Evolutionary conservation across 2,329 filamentous ascomycete species (phyloP), one percentile per base, ranked within the genome.

Genomic region (Cephalotrichum gorgonifer): DNA sequence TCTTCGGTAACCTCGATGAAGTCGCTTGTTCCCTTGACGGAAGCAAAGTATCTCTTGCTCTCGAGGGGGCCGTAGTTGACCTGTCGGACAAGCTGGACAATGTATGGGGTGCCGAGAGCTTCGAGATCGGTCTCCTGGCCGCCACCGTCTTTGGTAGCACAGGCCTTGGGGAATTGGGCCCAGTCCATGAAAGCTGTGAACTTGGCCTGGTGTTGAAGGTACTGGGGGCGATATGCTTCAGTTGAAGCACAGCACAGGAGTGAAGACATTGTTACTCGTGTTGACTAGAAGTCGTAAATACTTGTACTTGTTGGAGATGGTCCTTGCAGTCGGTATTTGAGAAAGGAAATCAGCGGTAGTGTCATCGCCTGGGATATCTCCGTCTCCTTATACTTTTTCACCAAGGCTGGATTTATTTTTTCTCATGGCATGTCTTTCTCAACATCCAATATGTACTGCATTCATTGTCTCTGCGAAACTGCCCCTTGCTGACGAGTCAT

Each of bases 61-160:
- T 74, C 70, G 0, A 69, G 57, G 3, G 68, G 57, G 2, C 71
- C 70, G 51, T 60, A 71, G 54, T 73, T 73, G 53, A 70, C 59
- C 58, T 73, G 70, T 3, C 58, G 60, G 22, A 73, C 68, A 3
- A 73, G 54, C 55, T 73, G 69, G 2, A 74, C 54, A 15, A 56
- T 68, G 49, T 54, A 63, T 1, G 52, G 42, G 2, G 56, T 47
- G 8, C 45, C 43, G 6, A 51, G 22, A 2, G 17, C 44, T 14
- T 41, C 55, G 53, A 50, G 43, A 48, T 42, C 44, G 12, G 25
- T 39, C 7, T 43, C 45, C 2, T 41, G 27, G 17, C 30, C 51
- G 14, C 28, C 38, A 11, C 52, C 51, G 25, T 41, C 28, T 30
- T 44, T 41, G 25, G 47, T 43, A n/a, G 53, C 42, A 8, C 50